Conservation (phyloP, 192 early-diverging fungal genomes). For the Entomortierella chlamydospora region DNA sequence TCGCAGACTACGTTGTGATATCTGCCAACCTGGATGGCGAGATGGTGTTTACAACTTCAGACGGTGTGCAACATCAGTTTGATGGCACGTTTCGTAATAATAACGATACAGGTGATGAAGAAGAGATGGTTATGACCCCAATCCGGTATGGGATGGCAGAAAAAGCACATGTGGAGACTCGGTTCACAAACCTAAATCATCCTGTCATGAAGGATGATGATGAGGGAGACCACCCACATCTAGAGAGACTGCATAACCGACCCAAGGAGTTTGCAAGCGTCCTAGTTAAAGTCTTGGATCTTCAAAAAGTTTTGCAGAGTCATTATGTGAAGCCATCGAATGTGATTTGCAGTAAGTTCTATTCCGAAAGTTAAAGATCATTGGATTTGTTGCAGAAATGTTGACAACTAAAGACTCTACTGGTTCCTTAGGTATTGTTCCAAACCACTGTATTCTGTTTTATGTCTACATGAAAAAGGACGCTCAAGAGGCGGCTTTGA, state of each 20-base stretch:
- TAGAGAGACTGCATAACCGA: constrained; percentile 47
- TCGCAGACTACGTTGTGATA: constrained; percentile 71
- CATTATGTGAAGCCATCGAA: constrained; percentile 81
- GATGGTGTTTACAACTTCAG: constrained; percentile 69
- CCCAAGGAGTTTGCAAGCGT: constrained; percentile 71
- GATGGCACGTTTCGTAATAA: neutral
- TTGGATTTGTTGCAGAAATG: neutral
- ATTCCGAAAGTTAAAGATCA: neutral
- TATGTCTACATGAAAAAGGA: constrained; percentile 26
- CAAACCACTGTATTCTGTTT: constrained; percentile 33
- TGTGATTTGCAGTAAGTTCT: constrained; percentile 77
- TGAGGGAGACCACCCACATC: constrained; percentile 29
- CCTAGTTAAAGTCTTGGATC: constrained; percentile 75
- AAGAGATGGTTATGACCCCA: neutral
- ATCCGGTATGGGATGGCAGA: constrained; percentile 45
- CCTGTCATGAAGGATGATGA: constrained; percentile 19
- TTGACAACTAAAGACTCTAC: neutral
- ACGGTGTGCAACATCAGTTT: constrained; percentile 64
- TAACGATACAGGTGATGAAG: neutral
- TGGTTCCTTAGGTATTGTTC: constrained; percentile 11
- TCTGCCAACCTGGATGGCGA: constrained; percentile 80
- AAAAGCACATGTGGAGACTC: constrained; percentile 36
- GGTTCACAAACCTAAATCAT: constrained; percentile 31
- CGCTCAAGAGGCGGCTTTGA: constrained; percentile 25
- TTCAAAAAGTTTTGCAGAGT: constrained; percentile 82